Conservation (phyloP, 1,284 basidiomycete genomes). For the Ceratobasidium sp. region DNA sequence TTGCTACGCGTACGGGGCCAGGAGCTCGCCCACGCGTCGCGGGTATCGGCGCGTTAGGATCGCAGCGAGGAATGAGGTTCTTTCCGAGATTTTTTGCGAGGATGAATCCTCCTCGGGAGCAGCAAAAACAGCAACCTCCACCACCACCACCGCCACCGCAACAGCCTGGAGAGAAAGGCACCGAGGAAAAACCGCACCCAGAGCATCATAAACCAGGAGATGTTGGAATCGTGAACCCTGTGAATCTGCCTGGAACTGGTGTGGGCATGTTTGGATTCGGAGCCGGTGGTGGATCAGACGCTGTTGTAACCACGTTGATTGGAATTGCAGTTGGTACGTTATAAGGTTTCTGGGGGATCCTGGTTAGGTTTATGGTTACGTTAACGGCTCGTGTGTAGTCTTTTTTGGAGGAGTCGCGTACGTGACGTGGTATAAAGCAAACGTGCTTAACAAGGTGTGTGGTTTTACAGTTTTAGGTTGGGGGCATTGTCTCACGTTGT, state of each 20-base stretch:
- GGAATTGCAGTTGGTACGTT: constrained; percentile 66
- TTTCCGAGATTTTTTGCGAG: constrained; percentile 38
- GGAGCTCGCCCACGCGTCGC: constrained; percentile 26
- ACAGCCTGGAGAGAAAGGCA: background rate
- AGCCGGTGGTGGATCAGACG: constrained; percentile 56
- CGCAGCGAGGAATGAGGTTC: constrained; percentile 9
- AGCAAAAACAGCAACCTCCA: constrained; percentile 13
- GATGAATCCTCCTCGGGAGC: constrained; percentile 21
- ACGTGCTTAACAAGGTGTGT: constrained; percentile 77
- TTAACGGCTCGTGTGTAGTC: constrained; percentile 55
- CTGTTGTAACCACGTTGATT: constrained; percentile 67
- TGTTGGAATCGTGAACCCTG: constrained; percentile 33
- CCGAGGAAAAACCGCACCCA: background rate
- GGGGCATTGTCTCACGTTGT: constrained; percentile 45
- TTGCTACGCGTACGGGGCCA: constrained; percentile 12
- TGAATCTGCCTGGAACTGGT: constrained; percentile 38
- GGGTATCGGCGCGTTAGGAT: background rate
- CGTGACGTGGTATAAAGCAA: constrained; percentile 80
- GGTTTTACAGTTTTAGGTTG: constrained; percentile 47
- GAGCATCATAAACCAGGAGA: constrained; percentile 9
- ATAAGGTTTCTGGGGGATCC: background rate
- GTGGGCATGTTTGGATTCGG: constrained; percentile 40
- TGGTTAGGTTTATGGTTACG: constrained; percentile 19
- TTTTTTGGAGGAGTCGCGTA: constrained; percentile 78
- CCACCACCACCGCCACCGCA: background rate